These are phyloP conservation scores for Paracoccidioides lutzii DNA, from an alignment of 2,329 filamentous ascomycete species.

Conservation along the genomic window DNA sequence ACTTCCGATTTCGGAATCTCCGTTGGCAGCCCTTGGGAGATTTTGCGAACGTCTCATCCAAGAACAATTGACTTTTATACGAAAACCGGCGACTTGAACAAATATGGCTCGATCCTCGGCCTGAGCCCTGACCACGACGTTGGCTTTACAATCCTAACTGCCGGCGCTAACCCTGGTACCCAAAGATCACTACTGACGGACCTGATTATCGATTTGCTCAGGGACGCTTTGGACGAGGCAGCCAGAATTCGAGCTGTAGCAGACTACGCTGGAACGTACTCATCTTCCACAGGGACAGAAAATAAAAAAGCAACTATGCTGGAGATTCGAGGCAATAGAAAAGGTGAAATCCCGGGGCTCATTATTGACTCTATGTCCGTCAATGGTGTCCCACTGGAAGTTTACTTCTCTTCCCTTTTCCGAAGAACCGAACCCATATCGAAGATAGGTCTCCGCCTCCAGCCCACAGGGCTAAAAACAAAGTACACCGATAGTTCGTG, in stretches of 20 bases:
- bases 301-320: constrained; percentile 10
- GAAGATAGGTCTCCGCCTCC: neutral
- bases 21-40: constrained; percentile 29
- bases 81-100: constrained; percentile 21
- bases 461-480: neutral
- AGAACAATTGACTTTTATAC: constrained; percentile 25
- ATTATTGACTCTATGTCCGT: neutral
- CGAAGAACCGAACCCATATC: neutral
- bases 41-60: constrained; percentile 18
- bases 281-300: neutral
- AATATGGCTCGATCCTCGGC: constrained; percentile 23
- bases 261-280: constrained; percentile 19
- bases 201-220: constrained; percentile 15
- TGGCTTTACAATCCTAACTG: constrained; percentile 24
- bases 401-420: neutral
- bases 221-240: constrained; percentile 17
- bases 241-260: constrained; percentile 15
- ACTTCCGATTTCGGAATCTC: constrained; percentile 23
- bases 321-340: constrained; percentile 12
- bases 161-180: constrained; percentile 10
- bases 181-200: constrained; percentile 17
- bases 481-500: neutral
- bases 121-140: constrained; percentile 25
- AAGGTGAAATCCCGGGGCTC: constrained; percentile 8
- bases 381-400: neutral